A percentile compares a stretch with the other conserved stretches of the same genome.
Conservation (phyloP, 352 stramenopile genomes). For the Pythium apleroticum region DNA sequence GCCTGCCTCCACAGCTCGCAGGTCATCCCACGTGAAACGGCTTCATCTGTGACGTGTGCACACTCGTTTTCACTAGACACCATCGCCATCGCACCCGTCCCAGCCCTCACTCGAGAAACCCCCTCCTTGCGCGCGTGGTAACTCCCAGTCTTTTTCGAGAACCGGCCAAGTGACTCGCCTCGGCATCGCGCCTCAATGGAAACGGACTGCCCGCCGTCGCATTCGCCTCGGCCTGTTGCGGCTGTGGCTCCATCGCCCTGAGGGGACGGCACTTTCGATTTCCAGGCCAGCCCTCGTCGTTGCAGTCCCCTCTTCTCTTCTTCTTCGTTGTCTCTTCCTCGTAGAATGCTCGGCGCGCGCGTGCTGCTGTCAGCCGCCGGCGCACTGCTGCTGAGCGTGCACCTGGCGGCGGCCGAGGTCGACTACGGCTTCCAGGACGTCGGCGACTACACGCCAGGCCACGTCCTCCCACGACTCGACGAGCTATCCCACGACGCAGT, state of each 20-base stretch:
- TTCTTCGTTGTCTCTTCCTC: neutral
- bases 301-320: neutral
- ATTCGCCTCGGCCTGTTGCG: neutral
- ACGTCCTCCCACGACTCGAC: slow-evolving; percentile 3
- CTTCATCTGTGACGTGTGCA: neutral
- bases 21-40: neutral
- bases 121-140: neutral
- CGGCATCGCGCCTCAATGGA: neutral
- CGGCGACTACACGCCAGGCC: neutral
- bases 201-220: neutral
- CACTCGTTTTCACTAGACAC: neutral
- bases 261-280: neutral
- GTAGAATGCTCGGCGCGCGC: slow-evolving; percentile 10
- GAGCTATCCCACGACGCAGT: neutral
- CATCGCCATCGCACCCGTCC: neutral
- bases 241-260: neutral
- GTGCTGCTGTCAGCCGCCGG: slow-evolving; percentile 19
- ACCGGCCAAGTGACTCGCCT: neutral
- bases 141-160: neutral
- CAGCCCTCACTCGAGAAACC: slow-evolving; percentile 2
- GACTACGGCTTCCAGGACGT: neutral
- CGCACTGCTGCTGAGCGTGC: slow-evolving; percentile 16
- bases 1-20: neutral
- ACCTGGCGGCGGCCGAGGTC: neutral
- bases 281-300: neutral